Base-by-base conservation (phyloP, 768 basidiomycete genomes). In the Hygrophoropsis aurantiaca region DNA sequence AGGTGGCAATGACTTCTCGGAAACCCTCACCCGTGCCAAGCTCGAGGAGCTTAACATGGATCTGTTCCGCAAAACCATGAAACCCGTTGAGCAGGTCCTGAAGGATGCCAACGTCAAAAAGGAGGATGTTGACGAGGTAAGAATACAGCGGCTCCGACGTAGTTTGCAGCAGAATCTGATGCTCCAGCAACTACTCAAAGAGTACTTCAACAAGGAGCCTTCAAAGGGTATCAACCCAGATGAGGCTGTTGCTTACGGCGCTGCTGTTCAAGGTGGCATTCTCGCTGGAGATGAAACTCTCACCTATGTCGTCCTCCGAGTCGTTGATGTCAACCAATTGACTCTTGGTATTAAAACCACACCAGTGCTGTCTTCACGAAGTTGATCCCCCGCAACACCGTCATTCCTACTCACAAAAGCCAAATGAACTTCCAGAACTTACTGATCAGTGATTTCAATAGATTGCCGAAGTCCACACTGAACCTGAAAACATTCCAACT, bases 271-370 rank as follows among this genome's bases (percentile, higher is more conserved):
- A 72, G 95, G 91, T 71, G 95, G 92, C 74, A 95, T 99, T 60
- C 89, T 99, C 55, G 88, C 94, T 40, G 95, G 95, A 53, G 93
- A 92, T 60, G 87, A 90, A 65, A 88, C 87, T 52, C 90, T 90
- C 46, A 83, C 81, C 51, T 94, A 93, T 56, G 79, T 97, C 53
- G 87, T 97, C 52, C 87, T 99, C n/a, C n/a, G n/a, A n/a, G n/a
- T n/a, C 47, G 90, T 99, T 61, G 95, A 99, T 69, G 92, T 98
- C 65, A 88, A 86, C 74, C 94, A 95, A 21, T 81, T 98, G 33
- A 95, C 95, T 24, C 91, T 97, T 65, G 94, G 95, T 81, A 99
- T 98, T 58, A 95, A 97, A 80, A 97, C 94, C 59, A 95, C n/a
- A n/a, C 94, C 32, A 93, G 95, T 61, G 93, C 93, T 67, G 94